These are phyloP conservation scores for Saxophila tyrrhenica DNA, from an alignment of 495 filamentous ascomycete genomes.

Conservation along the genomic window DNA sequence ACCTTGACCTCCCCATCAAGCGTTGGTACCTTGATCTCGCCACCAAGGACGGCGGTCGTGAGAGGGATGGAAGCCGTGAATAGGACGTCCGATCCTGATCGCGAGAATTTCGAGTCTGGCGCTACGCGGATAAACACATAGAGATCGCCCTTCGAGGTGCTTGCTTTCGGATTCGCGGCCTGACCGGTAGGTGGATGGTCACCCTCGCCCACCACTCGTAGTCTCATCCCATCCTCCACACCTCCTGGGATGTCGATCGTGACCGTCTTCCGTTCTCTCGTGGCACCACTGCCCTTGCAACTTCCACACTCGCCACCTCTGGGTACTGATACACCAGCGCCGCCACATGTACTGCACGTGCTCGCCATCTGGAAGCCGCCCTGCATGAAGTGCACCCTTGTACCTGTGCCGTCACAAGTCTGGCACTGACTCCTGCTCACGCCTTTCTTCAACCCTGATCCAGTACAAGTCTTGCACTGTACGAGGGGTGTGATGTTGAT, in stretches of 20 bases:
- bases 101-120: constrained; percentile 73
- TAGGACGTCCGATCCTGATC: constrained; percentile 75
- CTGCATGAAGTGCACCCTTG: constrained; percentile 73
- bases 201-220: constrained; percentile 71
- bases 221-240: constrained; percentile 88
- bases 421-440: constrained; percentile 60
- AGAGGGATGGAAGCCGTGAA: constrained; percentile 86
- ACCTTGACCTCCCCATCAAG: constrained; percentile 82
- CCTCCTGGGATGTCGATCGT: constrained; percentile 84
- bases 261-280: constrained; percentile 65
- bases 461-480: constrained; percentile 68
- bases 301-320: constrained; percentile 65
- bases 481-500: constrained; percentile 67
- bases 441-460: constrained; percentile 74
- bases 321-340: constrained; percentile 59
- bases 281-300: constrained; percentile 69
- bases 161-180: constrained; percentile 43
- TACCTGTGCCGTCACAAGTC: constrained; percentile 75
- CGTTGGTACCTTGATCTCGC: constrained; percentile 79
- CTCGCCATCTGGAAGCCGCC: constrained; percentile 92
- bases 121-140: constrained; percentile 77
- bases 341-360: constrained; percentile 71
- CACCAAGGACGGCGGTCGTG: constrained; percentile 85
- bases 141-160: constrained; percentile 64
- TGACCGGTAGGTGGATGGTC: constrained; percentile 70